A percentile compares a stretch with the other conserved stretches of the same genome.
Evolutionary conservation across 139 green algal species (phyloP).

Genomic region (Auxenochlorella protothecoides): DNA sequence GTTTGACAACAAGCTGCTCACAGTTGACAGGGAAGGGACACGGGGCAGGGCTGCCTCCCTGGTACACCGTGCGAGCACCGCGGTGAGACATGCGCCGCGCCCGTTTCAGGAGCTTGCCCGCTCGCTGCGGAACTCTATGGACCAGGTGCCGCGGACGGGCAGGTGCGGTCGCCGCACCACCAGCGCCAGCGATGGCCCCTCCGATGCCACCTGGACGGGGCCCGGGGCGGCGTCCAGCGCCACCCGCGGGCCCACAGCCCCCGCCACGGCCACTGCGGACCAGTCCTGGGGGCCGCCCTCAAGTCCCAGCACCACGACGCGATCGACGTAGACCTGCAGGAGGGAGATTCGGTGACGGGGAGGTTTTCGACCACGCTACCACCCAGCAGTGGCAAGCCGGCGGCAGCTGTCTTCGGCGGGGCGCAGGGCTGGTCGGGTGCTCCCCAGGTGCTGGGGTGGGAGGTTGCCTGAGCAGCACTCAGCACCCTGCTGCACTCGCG

Average conservation of each 20-base stretch:
- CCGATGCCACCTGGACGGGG: constrained; percentile 17
- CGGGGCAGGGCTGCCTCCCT: no score
- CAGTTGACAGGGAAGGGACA: no score
- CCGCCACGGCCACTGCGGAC: not conserved
- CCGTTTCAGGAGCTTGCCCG: no score
- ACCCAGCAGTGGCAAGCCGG: not conserved
- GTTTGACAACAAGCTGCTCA: no score
- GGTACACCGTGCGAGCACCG: no score
- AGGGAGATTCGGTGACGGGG: not conserved
- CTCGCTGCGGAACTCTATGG: constrained; percentile 10
- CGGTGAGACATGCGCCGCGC: no score
- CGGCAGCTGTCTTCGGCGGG: no score
- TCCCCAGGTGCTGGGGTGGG: no score
- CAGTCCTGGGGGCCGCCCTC: constrained; percentile 5
- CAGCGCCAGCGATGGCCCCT: constrained; percentile 20
- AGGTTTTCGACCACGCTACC: no score
- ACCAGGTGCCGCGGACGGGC: constrained; percentile 30
- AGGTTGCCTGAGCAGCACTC: no score
- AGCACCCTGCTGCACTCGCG: no score
- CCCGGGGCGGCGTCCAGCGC: constrained; percentile 17
- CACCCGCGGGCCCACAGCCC: not conserved
- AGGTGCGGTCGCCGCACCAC: constrained; percentile 44
- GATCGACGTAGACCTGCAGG: constrained; percentile 18
- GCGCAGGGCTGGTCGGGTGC: no score
- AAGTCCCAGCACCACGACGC: constrained; percentile 41